A percentile compares a stretch with the other conserved stretches of the same genome.
Conservation (phyloP, 2,329 filamentous ascomycete genomes). For the Epichloe typhina region DNA sequence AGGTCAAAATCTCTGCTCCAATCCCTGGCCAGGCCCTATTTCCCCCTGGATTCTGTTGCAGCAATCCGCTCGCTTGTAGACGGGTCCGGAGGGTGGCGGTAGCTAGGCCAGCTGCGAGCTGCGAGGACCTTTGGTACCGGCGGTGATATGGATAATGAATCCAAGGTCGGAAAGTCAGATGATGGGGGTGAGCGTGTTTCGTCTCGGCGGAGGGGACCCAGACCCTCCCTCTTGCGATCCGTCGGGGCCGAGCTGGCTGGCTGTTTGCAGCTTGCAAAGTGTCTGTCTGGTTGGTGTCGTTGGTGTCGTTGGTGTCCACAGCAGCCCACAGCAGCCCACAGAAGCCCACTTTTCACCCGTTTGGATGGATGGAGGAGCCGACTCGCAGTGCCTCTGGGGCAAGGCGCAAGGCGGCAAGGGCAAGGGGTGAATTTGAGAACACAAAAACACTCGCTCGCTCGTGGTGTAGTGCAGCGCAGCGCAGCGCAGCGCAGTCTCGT, state of each 20-base stretch:
- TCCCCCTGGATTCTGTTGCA: background rate
- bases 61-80: background rate
- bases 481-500: background rate
- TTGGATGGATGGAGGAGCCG: no score
- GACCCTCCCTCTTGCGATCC: constrained; percentile 1
- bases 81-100: background rate
- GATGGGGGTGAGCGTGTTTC: constrained; percentile 1
- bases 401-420: no score
- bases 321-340: no score
- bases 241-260: constrained; percentile 1
- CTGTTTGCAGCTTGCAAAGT: background rate
- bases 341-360: no score
- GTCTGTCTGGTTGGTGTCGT: no score
- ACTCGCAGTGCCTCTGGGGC: no score
- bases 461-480: no score
- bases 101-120: background rate
- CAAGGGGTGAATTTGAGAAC: no score
- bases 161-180: background rate
- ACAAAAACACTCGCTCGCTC: no score
- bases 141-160: background rate
- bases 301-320: no score
- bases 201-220: background rate
- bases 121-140: background rate
- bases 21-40: background rate
- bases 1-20: constrained; percentile 2